Conservation (phyloP, 306 rosid genomes). For the Amphicarpaea edgeworthii region DNA sequence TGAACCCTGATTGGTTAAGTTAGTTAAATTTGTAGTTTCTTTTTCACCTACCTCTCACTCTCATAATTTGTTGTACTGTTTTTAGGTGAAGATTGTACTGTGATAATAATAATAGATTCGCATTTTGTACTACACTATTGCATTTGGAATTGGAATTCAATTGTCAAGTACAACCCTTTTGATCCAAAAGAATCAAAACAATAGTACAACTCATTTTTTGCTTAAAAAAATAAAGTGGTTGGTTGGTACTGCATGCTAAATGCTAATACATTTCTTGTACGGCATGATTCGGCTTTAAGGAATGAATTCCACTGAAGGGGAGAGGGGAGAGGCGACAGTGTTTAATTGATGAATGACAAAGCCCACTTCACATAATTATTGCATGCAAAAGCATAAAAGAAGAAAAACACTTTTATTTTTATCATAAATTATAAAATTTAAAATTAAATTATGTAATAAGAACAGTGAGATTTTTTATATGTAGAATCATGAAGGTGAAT, state of each 20-base stretch:
- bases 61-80: no score
- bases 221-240: neutral
- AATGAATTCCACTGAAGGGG: slow-evolving; percentile 22
- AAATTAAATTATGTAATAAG: neutral
- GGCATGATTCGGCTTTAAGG: slow-evolving; percentile 15
- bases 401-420: neutral
- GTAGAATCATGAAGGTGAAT: neutral
- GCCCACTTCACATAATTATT: neutral
- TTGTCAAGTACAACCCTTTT: no score
- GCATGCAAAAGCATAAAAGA: slow-evolving; percentile 7
- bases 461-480: neutral
- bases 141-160: no score
- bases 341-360: neutral
- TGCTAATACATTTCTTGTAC: neutral
- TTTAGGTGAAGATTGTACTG: no score
- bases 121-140: no score
- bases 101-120: no score
- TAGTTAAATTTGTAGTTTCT: no score
- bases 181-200: no score
- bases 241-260: neutral
- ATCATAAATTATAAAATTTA: neutral
- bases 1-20: no score
- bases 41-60: no score
- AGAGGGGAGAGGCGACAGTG: neutral
- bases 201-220: no score